A percentile compares a stretch with the other conserved stretches of the same genome.
Evolutionary conservation across 306 rosid species (phyloP).

Genomic region (Albizia julibrissin): DNA sequence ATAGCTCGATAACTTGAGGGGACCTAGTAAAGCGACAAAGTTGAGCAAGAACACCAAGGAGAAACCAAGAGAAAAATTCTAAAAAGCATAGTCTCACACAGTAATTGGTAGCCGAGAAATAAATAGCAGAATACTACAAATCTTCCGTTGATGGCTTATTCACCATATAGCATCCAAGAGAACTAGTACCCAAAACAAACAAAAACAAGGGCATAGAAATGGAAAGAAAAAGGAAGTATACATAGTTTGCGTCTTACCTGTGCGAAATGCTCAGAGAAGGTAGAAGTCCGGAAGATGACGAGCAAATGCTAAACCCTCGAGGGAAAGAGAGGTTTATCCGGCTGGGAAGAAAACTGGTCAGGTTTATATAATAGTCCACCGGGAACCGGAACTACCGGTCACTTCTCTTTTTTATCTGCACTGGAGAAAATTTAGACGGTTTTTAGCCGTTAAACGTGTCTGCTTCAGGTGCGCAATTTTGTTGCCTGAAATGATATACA

Average conservation of each 20-base stretch:
- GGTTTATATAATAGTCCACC: not conserved
- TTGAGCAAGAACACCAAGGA: not conserved
- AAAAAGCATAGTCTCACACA: not conserved
- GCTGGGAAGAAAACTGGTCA: not conserved
- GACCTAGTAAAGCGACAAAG: not conserved
- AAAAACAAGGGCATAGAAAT: not conserved
- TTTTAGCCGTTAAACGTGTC: slow-evolving; percentile 67
- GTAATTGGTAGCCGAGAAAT: not conserved
- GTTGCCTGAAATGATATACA: not conserved
- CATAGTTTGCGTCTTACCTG: not conserved
- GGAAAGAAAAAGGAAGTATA: not conserved
- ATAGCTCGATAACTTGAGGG: not conserved
- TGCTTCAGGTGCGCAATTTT: slow-evolving; percentile 51
- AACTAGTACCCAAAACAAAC: not conserved
- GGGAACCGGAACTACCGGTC: not conserved
- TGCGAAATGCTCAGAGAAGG: not conserved
- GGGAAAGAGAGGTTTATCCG: not conserved
- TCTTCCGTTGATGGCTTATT: not conserved
- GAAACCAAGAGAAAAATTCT: not conserved
- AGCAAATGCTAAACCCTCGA: not conserved
- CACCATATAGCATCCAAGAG: not conserved
- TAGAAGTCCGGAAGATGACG: not conserved
- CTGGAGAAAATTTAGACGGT: not conserved
- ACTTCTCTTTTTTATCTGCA: not conserved
- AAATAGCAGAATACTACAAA: not conserved